Conservation (phyloP, 192 early-diverging fungal species). For the Martensiomyces pterosporus region DNA sequence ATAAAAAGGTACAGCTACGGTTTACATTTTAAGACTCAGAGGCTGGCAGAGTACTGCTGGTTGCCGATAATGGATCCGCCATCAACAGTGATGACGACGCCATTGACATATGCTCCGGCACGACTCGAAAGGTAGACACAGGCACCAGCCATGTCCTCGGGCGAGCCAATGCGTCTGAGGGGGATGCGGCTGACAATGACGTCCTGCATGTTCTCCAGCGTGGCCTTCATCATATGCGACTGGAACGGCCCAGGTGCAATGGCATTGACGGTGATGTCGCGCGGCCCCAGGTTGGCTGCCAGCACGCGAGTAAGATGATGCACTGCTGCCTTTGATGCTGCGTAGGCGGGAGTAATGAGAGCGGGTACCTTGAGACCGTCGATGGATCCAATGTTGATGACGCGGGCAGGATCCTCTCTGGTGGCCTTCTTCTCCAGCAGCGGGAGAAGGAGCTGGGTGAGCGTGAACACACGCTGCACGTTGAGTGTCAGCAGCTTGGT, state of each 20-base stretch:
- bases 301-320: conserved; percentile 70
- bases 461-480: conserved; percentile 73
- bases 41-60: conserved; percentile 15
- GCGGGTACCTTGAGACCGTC: conserved; percentile 56
- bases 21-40: no score
- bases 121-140: conserved; percentile 71
- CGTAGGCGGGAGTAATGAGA: conserved; percentile 65
- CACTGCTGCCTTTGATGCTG: conserved; percentile 73
- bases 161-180: conserved; percentile 69
- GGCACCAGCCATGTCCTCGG: conserved; percentile 84
- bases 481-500: conserved; percentile 84
- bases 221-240: conserved; percentile 75
- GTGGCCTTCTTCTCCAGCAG: conserved; percentile 59
- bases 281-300: conserved; percentile 57
- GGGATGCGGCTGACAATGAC: conserved; percentile 57
- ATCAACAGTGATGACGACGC: conserved; percentile 78
- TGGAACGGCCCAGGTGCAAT: conserved; percentile 71
- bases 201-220: conserved; percentile 53
- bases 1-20: no score
- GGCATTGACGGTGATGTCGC: conserved; percentile 61
- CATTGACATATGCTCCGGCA: conserved; percentile 79
- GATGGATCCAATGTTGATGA: conserved; percentile 91
- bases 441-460: conserved; percentile 72
- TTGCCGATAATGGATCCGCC: conserved; percentile 58
- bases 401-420: conserved; percentile 55